Base-by-base conservation (phyloP, 192 early-diverging fungal species). In the Allomyces javanicus region DNA sequence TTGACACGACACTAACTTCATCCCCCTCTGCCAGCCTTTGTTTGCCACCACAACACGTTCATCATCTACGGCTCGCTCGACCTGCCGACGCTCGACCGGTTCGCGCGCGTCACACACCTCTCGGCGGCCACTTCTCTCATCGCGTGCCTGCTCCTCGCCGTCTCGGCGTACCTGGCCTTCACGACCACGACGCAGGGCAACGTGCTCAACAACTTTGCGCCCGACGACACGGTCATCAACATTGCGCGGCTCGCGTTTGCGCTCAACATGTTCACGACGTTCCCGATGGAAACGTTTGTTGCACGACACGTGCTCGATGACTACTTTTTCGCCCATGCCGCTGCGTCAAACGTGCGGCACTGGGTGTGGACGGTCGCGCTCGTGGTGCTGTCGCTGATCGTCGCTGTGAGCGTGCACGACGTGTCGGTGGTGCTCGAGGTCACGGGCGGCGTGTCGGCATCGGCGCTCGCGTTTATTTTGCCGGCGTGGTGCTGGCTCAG, bases 1-100 rank as follows among this genome's bases (percentile, higher is more conserved):
- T 19, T 44, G 19, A 10, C 21, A 61, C 44, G 55, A 9, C 69
- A 2, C 62, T 67, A 33, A 64, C 62, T 63, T 26, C 12, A 66
- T 22, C 33, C 24, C 72, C 72, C 1, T 65, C 26, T 61, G 65
- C 45, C 11, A 65, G 63, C 93, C 1, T 96, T 93, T 79, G 93
- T 96, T 24, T 96, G 93, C 67, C 93, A 96, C 70, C 93, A 96
- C 76, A 96, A 94, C 72, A 90, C 87, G 44, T 92, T 94, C 69
- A 77, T 96, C 71, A 96, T 96, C 64, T 90, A 87, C 72, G 86
- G 86, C 12, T 89, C 91, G 10, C 72, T 94, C 58, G 76, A 82
- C 55, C 87, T 87, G 64, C 92, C 92, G 1, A 89, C 89, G 40
- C 76, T 94, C 44, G 86, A 92, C 67, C 83, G 91, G 23, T 89